phyloP scores from a whole-genome alignment of 192 early-diverging fungal species.

The Dimargaris cristalligena region DNA sequence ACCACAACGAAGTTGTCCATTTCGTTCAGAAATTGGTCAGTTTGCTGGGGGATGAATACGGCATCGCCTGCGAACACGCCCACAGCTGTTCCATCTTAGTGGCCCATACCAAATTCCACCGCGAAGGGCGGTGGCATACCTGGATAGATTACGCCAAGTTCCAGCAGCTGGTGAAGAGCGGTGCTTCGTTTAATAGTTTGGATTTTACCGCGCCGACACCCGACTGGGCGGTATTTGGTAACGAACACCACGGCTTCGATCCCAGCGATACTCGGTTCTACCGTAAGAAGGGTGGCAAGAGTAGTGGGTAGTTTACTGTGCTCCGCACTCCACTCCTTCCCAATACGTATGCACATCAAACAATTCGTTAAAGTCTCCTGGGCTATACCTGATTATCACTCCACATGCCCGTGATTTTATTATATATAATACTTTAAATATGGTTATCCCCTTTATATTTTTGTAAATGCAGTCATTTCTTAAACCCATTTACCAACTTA shows the following conservation, averaged over 20 bases:
- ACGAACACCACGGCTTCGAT: slow-evolving; percentile 46
- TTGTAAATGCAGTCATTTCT: too few species aligned
- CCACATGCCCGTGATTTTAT: too few species aligned
- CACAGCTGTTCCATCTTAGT: slow-evolving; percentile 53
- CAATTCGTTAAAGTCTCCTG: too few species aligned
- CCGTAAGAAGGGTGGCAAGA: slow-evolving; percentile 29
- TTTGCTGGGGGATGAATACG: slow-evolving; percentile 39
- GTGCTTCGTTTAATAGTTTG: slow-evolving; percentile 34
- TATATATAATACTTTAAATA: too few species aligned
- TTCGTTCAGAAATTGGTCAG: slow-evolving; percentile 40
- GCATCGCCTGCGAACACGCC: slow-evolving; percentile 49
- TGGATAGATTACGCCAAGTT: slow-evolving; percentile 60
- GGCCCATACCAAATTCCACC: slow-evolving; percentile 44
- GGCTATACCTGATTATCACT: too few species aligned
- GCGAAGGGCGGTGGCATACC: slow-evolving; percentile 47
- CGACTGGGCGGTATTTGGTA: slow-evolving; percentile 49
- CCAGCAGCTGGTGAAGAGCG: slow-evolving; percentile 36
- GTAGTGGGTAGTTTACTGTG: too few species aligned
- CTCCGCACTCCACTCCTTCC: too few species aligned
- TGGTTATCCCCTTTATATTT: too few species aligned
- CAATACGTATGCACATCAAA: too few species aligned
- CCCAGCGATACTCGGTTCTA: slow-evolving; percentile 48
- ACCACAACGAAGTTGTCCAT: slow-evolving; percentile 47
- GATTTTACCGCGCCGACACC: slow-evolving; percentile 57
- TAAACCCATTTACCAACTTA: too few species aligned